These are phyloP conservation scores for Bacterosira constricta DNA, from an alignment of 108 stramenopile genomes.

Conservation along the genomic window DNA sequence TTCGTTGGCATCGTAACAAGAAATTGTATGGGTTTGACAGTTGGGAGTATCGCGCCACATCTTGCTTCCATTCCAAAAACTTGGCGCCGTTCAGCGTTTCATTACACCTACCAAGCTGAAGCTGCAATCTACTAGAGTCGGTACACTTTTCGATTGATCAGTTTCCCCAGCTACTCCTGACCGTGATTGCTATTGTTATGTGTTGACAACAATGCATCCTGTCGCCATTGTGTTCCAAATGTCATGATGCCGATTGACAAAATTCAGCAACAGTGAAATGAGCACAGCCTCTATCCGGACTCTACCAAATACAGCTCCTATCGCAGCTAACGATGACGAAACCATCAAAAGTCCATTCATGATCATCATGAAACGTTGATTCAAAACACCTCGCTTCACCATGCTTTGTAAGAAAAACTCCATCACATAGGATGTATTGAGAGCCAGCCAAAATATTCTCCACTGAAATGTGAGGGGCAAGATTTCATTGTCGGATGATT, in stretches of 20 bases:
- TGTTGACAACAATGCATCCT: not conserved
- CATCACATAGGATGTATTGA: slow-evolving; percentile 84
- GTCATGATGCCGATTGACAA: slow-evolving; percentile 61
- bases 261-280: slow-evolving; percentile 44
- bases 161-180: too few relatives aligned
- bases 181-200: too few relatives aligned
- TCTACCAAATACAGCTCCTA: slow-evolving; percentile 7
- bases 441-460: slow-evolving; percentile 74
- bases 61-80: too few relatives aligned
- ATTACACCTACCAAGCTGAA: too few relatives aligned
- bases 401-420: slow-evolving; percentile 88
- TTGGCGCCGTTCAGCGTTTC: too few relatives aligned
- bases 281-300: slow-evolving; percentile 32
- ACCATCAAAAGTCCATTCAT: slow-evolving; percentile 67
- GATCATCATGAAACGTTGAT: slow-evolving; percentile 56
- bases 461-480: slow-evolving; percentile 36
- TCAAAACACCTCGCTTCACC: slow-evolving; percentile 66
- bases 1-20: too few relatives aligned
- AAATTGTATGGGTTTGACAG: too few relatives aligned
- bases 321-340: slow-evolving; percentile 46
- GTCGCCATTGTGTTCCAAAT: slow-evolving; percentile 47
- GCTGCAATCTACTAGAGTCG: too few relatives aligned
- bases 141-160: too few relatives aligned
- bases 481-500: not conserved
- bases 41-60: too few relatives aligned